These are phyloP conservation scores for Rhynchosporium graminicola DNA, from an alignment of 2,329 filamentous ascomycete genomes.

Conservation along the genomic window DNA sequence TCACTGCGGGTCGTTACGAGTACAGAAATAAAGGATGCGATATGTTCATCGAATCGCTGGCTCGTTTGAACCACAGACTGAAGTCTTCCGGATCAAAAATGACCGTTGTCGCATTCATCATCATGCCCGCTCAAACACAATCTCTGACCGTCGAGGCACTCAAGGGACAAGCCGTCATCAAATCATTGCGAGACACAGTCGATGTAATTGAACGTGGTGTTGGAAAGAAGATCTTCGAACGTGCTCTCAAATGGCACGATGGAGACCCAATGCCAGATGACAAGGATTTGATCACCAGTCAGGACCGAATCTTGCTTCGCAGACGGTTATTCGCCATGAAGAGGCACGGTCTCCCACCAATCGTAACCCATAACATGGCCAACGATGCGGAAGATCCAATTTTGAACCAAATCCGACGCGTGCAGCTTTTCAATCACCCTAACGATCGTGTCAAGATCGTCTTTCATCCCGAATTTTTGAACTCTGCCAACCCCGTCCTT, in stretches of 20 bases:
- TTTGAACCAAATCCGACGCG: constrained; percentile 90
- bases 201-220: constrained; percentile 91
- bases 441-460: constrained; percentile 94
- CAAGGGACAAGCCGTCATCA: constrained; percentile 96
- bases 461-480: constrained; percentile 97
- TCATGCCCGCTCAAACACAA: constrained; percentile 96
- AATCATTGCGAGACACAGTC: constrained; percentile 89
- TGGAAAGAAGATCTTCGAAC: constrained; percentile 90
- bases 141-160: constrained; percentile 94
- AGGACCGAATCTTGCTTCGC: constrained; percentile 90
- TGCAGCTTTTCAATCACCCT: constrained; percentile 96
- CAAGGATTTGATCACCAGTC: constrained; percentile 89
- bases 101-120: constrained; percentile 96
- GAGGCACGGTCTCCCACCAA: constrained; percentile 82
- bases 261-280: constrained; percentile 92
- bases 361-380: constrained; percentile 98
- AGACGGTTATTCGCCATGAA: constrained; percentile 97
- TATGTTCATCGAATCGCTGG: constrained; percentile 98
- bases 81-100: constrained; percentile 84
- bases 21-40: constrained; percentile 98
- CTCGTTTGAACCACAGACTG: constrained; percentile 89
- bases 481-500: constrained; percentile 90
- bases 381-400: constrained; percentile 94
- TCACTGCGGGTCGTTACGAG: constrained; percentile 95
- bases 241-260: constrained; percentile 92